These are phyloP conservation scores for Sechiopsis laciniata DNA, from an alignment of 306 rosid genomes.

Conservation along the genomic window DNA sequence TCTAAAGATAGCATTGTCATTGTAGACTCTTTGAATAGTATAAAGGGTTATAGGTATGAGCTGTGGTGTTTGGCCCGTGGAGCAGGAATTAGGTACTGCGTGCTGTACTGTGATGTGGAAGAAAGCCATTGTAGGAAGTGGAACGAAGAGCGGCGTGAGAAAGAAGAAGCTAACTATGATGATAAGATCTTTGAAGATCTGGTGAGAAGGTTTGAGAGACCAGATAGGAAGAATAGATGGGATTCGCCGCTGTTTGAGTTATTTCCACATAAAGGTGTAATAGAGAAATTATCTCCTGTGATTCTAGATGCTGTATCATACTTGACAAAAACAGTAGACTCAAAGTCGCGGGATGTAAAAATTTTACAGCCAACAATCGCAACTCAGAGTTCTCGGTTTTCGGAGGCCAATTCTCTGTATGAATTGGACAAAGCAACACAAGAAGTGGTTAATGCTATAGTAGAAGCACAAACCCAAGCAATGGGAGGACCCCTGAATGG, in stretches of 20 bases:
- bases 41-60: slow-evolving; percentile 89
- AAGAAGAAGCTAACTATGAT: slow-evolving; percentile 50
- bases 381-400: slow-evolving; percentile 56
- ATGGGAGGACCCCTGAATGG: slow-evolving; percentile 77
- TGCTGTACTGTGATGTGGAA: slow-evolving; percentile 66
- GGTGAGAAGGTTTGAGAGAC: slow-evolving; percentile 78
- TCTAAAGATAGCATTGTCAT: slow-evolving; percentile 62
- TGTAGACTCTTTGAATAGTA: slow-evolving; percentile 78
- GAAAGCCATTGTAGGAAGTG: slow-evolving; percentile 61
- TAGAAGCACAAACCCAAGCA: slow-evolving; percentile 80
- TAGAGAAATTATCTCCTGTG: slow-evolving; percentile 50
- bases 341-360: slow-evolving; percentile 75
- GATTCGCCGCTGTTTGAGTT: slow-evolving; percentile 87
- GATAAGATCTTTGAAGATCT: slow-evolving; percentile 74
- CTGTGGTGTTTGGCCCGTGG: slow-evolving; percentile 97
- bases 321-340: slow-evolving; percentile 65
- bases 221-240: slow-evolving; percentile 84
- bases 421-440: slow-evolving; percentile 88
- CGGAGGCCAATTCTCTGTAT: slow-evolving; percentile 73
- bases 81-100: slow-evolving; percentile 76
- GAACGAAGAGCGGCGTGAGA: slow-evolving; percentile 71
- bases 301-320: slow-evolving; percentile 51
- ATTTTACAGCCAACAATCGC: slow-evolving; percentile 88
- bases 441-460: slow-evolving; percentile 65
- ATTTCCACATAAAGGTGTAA: slow-evolving; percentile 60